These are phyloP conservation scores for Metschnikowia colocasiae DNA, from an alignment of 805 yeast genomes.

Conservation along the genomic window DNA sequence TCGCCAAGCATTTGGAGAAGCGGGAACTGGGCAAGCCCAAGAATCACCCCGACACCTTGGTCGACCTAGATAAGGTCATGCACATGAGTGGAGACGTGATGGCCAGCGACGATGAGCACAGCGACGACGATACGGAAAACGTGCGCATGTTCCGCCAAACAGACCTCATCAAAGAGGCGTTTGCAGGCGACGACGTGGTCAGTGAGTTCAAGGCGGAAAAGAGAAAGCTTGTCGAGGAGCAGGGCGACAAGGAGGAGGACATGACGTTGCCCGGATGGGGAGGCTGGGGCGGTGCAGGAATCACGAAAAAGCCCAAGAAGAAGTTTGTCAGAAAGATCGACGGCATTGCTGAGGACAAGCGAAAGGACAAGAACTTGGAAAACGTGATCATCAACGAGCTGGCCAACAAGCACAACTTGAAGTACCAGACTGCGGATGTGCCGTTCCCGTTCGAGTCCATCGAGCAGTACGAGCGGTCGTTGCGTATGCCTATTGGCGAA, in stretches of 20 bases:
- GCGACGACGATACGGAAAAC: slow-evolving; percentile 34
- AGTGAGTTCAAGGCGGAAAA: slow-evolving; percentile 78
- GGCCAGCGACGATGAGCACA: slow-evolving; percentile 28
- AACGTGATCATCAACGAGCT: slow-evolving; percentile 88
- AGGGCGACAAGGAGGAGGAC: slow-evolving; percentile 85
- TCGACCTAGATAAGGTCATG: slow-evolving; percentile 54
- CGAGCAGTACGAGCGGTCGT: slow-evolving; percentile 91
- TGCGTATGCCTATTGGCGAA: slow-evolving; percentile 94
- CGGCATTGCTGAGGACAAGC: slow-evolving; percentile 70
- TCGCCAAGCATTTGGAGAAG: slow-evolving; percentile 33
- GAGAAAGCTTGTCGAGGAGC: slow-evolving; percentile 59
- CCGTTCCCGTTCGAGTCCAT: slow-evolving; percentile 92
- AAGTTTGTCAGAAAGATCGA: slow-evolving; percentile 66
- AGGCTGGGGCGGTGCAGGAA: slow-evolving; percentile 79
- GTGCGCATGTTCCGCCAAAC: slow-evolving; percentile 67
- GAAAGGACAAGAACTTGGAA: slow-evolving; percentile 72
- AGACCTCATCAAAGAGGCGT: slow-evolving; percentile 83
- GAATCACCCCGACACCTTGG: slow-evolving; percentile 35
- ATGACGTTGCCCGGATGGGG: slow-evolving; percentile 97
- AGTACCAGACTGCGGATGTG: slow-evolving; percentile 84
- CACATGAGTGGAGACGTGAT: slow-evolving; percentile 41
- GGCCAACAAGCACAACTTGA: slow-evolving; percentile 76
- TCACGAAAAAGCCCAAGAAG: slow-evolving; percentile 42
- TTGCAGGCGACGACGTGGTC: slow-evolving; percentile 96
- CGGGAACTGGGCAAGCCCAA: slow-evolving; percentile 27